Percentiles rank a stretch among this genome's conserved stretches.
Evolutionary conservation across 2,329 filamentous ascomycete genomes (phyloP).

Genomic region (Alternaria triticina): DNA sequence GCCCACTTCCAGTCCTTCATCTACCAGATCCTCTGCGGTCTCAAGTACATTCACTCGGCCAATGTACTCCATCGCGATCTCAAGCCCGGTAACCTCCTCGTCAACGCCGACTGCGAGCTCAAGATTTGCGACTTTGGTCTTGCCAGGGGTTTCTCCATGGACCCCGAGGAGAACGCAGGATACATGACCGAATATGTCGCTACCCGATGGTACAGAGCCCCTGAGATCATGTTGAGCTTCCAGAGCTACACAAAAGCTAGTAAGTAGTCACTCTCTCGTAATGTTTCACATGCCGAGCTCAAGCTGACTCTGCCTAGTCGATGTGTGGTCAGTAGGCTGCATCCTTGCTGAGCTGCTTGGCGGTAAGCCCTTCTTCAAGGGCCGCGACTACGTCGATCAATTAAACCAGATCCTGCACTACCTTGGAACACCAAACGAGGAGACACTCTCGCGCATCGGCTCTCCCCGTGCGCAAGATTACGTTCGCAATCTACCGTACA

Average conservation of each 20-base stretch:
- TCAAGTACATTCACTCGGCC: constrained; percentile 99
- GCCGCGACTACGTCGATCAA: constrained; percentile 98
- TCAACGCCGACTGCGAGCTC: constrained; percentile 98
- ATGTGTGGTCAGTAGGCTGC: constrained; percentile 98
- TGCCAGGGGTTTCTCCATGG: constrained; percentile 93
- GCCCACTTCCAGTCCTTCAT: constrained; percentile 99
- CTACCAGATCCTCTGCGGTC: constrained; percentile 97
- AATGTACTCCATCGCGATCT: constrained; percentile 96
- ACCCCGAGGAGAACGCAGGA: constrained; percentile 96
- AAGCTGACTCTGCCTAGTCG: constrained; percentile 65
- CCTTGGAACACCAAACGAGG: constrained; percentile 93
- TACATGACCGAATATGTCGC: constrained; percentile 99
- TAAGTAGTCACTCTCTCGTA: constrained; percentile 2
- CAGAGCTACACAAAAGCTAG: constrained; percentile 99
- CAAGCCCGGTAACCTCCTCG: constrained; percentile 95
- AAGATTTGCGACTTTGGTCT: constrained; percentile 99
- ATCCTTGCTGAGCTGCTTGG: constrained; percentile 96
- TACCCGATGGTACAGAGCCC: constrained; percentile 97
- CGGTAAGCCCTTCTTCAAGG: constrained; percentile 98
- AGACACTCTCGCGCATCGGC: constrained; percentile 90
- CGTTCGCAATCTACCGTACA: constrained; percentile 92
- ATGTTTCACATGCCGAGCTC: constrained; percentile 6
- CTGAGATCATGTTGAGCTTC: constrained; percentile 99
- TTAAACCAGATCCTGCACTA: constrained; percentile 99
- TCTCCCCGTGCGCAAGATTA: constrained; percentile 97